Conservation (phyloP, 331 rosid species). For the Quercus phellos region DNA sequence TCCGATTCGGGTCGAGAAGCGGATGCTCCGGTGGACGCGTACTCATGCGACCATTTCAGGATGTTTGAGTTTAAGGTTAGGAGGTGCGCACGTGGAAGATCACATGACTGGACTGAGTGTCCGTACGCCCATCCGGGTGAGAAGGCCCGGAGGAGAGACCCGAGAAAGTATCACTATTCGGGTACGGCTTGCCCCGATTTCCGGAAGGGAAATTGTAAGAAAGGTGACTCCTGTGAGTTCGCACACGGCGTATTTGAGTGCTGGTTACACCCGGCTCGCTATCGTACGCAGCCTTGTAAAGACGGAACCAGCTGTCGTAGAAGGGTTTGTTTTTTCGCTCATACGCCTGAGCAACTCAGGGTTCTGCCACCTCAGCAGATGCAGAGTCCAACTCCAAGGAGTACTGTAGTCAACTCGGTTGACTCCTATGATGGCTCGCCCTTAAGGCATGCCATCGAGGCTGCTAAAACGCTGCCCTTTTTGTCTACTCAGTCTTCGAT, state of each 20-base stretch:
- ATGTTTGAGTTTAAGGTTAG: slow-evolving; percentile 91
- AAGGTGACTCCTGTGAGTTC: slow-evolving; percentile 77
- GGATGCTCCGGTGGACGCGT: slow-evolving; percentile 77
- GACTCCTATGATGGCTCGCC: slow-evolving; percentile 87
- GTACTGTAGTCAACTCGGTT: slow-evolving; percentile 24
- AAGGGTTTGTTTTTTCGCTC: slow-evolving; percentile 90
- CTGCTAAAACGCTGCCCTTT: slow-evolving; percentile 33
- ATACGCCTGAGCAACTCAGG: slow-evolving; percentile 84
- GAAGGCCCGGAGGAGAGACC: slow-evolving; percentile 94
- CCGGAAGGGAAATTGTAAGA: slow-evolving; percentile 77
- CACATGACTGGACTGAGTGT: slow-evolving; percentile 99
- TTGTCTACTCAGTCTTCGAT: slow-evolving; percentile 39
- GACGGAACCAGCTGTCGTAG: slow-evolving; percentile 85
- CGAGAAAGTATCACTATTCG: slow-evolving; percentile 80
- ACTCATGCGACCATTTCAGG: slow-evolving; percentile 84
- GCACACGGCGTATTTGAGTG: slow-evolving; percentile 98
- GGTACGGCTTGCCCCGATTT: slow-evolving; percentile 94
- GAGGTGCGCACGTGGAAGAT: slow-evolving; percentile 76
- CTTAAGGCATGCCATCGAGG: slow-evolving; percentile 42
- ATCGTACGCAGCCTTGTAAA: slow-evolving; percentile 95
- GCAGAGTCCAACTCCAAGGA: slow-evolving; percentile 21
- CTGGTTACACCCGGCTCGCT: slow-evolving; percentile 95
- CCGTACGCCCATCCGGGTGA: slow-evolving; percentile 98
- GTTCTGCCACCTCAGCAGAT: slow-evolving; percentile 58
- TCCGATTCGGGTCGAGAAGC: slow-evolving; percentile 41